Percentiles rank a stretch among this genome's conserved stretches.
Conservation (phyloP, 768 basidiomycete genomes). For the Neoboletus brunneissimus region DNA sequence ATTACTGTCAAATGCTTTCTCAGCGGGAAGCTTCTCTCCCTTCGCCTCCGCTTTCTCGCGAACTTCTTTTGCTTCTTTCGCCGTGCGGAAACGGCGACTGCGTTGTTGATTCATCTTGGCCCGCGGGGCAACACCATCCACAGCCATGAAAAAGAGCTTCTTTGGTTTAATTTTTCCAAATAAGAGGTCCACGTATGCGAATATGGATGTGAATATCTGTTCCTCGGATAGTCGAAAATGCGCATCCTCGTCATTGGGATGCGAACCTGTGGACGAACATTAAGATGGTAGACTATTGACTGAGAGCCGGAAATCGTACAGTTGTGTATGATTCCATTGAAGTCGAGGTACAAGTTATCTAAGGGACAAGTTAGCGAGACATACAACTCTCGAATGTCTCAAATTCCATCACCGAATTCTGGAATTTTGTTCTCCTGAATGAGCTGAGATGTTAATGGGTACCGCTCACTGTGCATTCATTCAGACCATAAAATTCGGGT, state of each 20-base stretch:
- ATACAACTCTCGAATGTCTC: background rate
- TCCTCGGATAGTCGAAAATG: constrained; percentile 96
- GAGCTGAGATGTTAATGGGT: constrained; percentile 95
- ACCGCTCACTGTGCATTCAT: constrained; percentile 69
- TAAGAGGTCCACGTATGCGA: constrained; percentile 93
- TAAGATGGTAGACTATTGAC: background rate
- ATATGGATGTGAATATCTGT: constrained; percentile 96
- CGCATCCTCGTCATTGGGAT: constrained; percentile 94
- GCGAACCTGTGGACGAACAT: constrained; percentile 56
- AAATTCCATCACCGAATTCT: constrained; percentile 73
- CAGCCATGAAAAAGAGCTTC: constrained; percentile 98
- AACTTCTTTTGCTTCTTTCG: constrained; percentile 86
- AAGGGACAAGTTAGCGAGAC: constrained; percentile 14
- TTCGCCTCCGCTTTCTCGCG: constrained; percentile 83
- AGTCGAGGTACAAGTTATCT: constrained; percentile 93
- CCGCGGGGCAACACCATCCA: constrained; percentile 94
- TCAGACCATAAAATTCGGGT: constrained; percentile 11
- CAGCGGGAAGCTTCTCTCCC: constrained; percentile 87
- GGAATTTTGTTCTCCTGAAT: constrained; percentile 99
- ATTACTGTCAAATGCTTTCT: constrained; percentile 97
- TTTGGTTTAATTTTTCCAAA: constrained; percentile 97
- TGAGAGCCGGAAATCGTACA: constrained; percentile 37
- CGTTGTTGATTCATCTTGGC: constrained; percentile 99
- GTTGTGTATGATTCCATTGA: constrained; percentile 91
- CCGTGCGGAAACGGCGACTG: constrained; percentile 88